Evolutionary conservation across 768 basidiomycete genomes (phyloP).

Genomic region (Mycena sanguinolenta): DNA sequence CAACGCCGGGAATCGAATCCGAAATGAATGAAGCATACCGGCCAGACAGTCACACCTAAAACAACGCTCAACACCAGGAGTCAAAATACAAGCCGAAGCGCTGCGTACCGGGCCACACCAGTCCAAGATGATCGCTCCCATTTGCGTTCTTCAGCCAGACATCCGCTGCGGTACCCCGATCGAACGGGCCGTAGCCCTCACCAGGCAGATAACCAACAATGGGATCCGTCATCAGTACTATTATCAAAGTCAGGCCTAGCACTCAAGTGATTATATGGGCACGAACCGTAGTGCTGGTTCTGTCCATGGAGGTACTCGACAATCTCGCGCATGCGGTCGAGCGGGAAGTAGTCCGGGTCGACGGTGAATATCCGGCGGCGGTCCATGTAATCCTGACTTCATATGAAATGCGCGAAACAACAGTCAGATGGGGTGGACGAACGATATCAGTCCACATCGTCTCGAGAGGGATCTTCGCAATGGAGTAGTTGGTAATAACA

Average conservation of each 20-base stretch:
- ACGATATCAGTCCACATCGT: constrained; percentile 88
- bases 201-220: constrained; percentile 69
- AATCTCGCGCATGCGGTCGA: constrained; percentile 73
- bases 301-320: constrained; percentile 71
- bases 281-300: constrained; percentile 69
- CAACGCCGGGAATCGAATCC: neutral
- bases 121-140: constrained; percentile 68
- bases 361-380: constrained; percentile 76
- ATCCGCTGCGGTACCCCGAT: constrained; percentile 65
- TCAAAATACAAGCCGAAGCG: neutral
- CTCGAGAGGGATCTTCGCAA: constrained; percentile 75
- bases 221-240: constrained; percentile 83
- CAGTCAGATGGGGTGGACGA: constrained; percentile 16
- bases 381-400: constrained; percentile 73
- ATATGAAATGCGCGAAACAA: neutral
- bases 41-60: constrained; percentile 71
- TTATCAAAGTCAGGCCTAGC: constrained; percentile 1
- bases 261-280: neutral
- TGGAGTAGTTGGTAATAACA: constrained; percentile 73
- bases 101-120: constrained; percentile 73
- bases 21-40: constrained; percentile 45
- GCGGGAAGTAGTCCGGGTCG: constrained; percentile 77
- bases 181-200: constrained; percentile 64
- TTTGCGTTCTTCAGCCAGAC: constrained; percentile 75
- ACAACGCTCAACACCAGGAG: neutral